Evolutionary conservation across 371 early-diverging fungal species (phyloP), one percentile per base, ranked within the genome.

Genomic region (Batrachochytrium dendrobatidis): DNA sequence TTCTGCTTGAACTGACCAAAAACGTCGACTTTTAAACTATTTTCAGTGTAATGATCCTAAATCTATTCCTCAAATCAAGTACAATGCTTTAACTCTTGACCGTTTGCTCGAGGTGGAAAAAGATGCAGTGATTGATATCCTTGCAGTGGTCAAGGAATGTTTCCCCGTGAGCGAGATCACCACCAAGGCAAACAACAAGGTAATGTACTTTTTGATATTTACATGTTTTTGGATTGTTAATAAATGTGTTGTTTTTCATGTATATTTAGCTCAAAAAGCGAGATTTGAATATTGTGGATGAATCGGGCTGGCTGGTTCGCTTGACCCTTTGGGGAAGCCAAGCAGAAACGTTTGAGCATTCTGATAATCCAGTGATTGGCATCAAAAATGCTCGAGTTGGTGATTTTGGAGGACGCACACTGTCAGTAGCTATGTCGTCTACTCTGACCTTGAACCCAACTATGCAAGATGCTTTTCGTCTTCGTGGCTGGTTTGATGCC

Each of bases 301-400:
- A 83, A 43, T 80, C 84, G 24, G 76, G 71, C 17, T 86, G 71
- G 53, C 71, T 78, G n/a, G 83, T 93, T 26, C 77, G 86, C 4
- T 50, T 89, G 28, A 95, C 98, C 7, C 73, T 98, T 44, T 99
- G 98, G 97, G 97, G 90, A 34, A 56, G 74, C 6, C 75, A 80
- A 20, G 98, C 96, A 0, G 86, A 89, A 55, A 71, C 75, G 0
- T 92, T 86, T 59, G 68, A 63, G 26, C 68, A 65, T 17, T 55
- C 59, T 3, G 68, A 70, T 18, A 56, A 71, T 22, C 82, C 92
- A 2, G 81, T 98, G 1, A 59, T 95, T 57, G 89, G 90, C 3
- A 76, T 90, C 62, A 91, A 93, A 71, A 88, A 88, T 5, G 84
- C 77, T 26, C 81, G 87, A 46, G 88, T 99, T 51, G 78, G 80